A percentile compares a stretch with the other conserved stretches of the same genome.
phyloP scores from a whole-genome alignment of 1,139 yeast species.

The Geotrichum candidum region DNA sequence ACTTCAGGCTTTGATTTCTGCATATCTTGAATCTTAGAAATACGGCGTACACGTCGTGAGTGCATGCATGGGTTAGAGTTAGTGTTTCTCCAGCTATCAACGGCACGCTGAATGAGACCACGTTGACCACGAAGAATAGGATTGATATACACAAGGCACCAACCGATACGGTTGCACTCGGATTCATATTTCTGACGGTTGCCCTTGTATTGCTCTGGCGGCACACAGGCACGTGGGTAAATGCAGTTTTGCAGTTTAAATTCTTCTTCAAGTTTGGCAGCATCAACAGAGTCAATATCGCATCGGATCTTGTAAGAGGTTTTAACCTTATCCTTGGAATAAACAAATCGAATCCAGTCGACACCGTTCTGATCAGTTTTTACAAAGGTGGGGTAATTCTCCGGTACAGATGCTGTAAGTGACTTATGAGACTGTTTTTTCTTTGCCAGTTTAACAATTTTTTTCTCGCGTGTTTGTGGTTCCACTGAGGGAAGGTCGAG shows the following conservation, averaged over 20 bases:
- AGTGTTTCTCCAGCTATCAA: conserved; percentile 46
- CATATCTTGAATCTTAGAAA: conserved; percentile 1
- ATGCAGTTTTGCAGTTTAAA: conserved; percentile 40
- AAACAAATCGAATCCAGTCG: conserved; percentile 36
- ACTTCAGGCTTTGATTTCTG: conserved; percentile 1
- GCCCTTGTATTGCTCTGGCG: conserved; percentile 39
- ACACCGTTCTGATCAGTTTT: conserved; percentile 32
- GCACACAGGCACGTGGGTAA: conserved; percentile 43
- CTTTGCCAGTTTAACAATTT: neutral
- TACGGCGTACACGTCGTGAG: conserved; percentile 39
- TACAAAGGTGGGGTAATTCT: conserved; percentile 20
- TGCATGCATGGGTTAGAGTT: conserved; percentile 39
- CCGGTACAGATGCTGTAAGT: neutral
- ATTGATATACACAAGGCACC: conserved; percentile 41
- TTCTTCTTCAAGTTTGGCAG: conserved; percentile 23
- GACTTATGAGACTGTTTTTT: neutral
- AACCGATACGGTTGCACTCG: conserved; percentile 44
- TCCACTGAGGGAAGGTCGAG: neutral
- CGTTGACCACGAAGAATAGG: conserved; percentile 39
- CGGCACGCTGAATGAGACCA: conserved; percentile 46
- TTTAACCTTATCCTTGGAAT: conserved; percentile 32
- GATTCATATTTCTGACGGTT: conserved; percentile 43
- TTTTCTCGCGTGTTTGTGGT: neutral
- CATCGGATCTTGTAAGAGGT: conserved; percentile 34
- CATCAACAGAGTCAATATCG: conserved; percentile 33